Conservation (phyloP, 1,139 yeast species). For the Zhuliangozyma parablackwelliae region DNA sequence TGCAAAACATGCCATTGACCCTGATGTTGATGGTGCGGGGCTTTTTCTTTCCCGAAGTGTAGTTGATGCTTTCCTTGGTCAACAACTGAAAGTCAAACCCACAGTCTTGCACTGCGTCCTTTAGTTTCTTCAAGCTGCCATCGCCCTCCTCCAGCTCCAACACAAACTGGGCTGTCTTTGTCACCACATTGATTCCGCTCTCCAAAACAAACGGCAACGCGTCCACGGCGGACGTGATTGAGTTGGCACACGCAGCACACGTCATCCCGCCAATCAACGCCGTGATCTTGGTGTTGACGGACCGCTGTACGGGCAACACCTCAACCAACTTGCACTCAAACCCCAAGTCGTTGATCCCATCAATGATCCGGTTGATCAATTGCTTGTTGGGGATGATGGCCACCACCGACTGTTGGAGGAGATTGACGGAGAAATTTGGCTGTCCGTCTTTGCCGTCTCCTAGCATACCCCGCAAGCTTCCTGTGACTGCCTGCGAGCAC, state of each 20-base stretch:
- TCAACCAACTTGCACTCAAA: constrained; percentile 56
- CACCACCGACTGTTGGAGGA: constrained; percentile 40
- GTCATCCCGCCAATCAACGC: constrained; percentile 73
- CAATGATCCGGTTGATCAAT: constrained; percentile 44
- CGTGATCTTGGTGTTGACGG: constrained; percentile 44
- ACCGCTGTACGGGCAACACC: constrained; percentile 51
- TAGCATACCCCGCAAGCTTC: constrained; percentile 27
- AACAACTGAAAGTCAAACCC: constrained; percentile 60
- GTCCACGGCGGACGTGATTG: constrained; percentile 48
- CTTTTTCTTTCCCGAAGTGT: constrained; percentile 39
- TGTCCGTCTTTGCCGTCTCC: constrained; percentile 12
- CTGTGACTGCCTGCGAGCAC: constrained; percentile 47
- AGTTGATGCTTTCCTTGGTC: constrained; percentile 36
- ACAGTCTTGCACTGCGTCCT: constrained; percentile 54
- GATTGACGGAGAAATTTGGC: constrained; percentile 36
- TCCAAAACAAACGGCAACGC: constrained; percentile 52
- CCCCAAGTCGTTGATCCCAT: constrained; percentile 49
- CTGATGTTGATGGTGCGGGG: constrained; percentile 54
- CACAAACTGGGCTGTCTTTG: constrained; percentile 59
- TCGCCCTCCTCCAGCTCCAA: constrained; percentile 33
- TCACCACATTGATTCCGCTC: constrained; percentile 51
- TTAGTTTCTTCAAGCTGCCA: constrained; percentile 31
- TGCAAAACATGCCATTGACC: constrained; percentile 69
- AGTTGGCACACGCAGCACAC: constrained; percentile 65
- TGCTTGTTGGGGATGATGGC: constrained; percentile 50